Percentiles rank a stretch among this genome's conserved stretches.
phyloP scores from a whole-genome alignment of 352 stramenopile species.

The Elongisporangium prolatum region DNA sequence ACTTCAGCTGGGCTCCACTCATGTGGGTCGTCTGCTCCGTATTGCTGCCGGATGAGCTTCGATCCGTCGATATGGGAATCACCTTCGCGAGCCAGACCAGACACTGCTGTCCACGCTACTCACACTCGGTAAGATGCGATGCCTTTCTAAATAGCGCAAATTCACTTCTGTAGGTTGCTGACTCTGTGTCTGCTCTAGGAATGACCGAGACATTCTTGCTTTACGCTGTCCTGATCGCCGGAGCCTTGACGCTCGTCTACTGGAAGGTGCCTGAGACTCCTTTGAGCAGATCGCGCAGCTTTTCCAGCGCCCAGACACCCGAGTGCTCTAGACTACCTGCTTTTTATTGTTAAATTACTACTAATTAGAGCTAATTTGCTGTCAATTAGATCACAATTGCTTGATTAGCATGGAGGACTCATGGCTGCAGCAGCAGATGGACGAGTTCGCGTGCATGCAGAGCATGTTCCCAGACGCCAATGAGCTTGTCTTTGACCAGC shows the following conservation, averaged over 20 bases:
- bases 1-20: slow-evolving; percentile 66
- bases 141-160: too few species aligned
- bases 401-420: not conserved
- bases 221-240: slow-evolving; percentile 39
- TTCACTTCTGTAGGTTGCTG: not conserved
- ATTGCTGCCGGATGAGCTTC: slow-evolving; percentile 56
- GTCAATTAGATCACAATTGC: not conserved
- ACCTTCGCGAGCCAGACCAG: slow-evolving; percentile 71
- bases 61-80: slow-evolving; percentile 68
- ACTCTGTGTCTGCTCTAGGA: slow-evolving; percentile 7
- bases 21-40: slow-evolving; percentile 78
- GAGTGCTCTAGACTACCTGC: not conserved
- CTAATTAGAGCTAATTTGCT: not conserved
- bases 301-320: slow-evolving; percentile 16
- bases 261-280: slow-evolving; percentile 69
- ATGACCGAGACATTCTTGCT: slow-evolving; percentile 47
- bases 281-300: slow-evolving; percentile 63
- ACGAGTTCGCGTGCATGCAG: slow-evolving; percentile 72
- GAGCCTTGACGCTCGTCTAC: slow-evolving; percentile 45
- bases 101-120: slow-evolving; percentile 60
- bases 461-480: slow-evolving; percentile 59
- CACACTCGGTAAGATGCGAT: slow-evolving; percentile 21
- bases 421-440: slow-evolving; percentile 31
- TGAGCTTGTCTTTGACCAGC: slow-evolving; percentile 37
- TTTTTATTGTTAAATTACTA: not conserved